phyloP scores from a whole-genome alignment of 495 filamentous ascomycete genomes.

The Geopyxis carbonaria region DNA sequence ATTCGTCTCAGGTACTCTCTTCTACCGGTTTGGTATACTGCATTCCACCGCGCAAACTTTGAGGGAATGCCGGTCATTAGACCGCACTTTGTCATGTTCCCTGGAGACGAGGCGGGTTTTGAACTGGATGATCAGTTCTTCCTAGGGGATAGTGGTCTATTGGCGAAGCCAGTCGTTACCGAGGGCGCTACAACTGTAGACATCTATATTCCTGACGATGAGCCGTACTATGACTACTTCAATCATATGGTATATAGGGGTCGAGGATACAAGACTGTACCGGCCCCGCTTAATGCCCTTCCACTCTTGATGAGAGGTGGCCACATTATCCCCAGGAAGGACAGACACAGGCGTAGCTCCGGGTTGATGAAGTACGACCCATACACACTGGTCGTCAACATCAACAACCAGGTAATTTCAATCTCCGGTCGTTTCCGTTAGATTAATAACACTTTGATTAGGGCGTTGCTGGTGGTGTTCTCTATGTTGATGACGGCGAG shows the following conservation, averaged over 20 bases:
- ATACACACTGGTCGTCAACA: constrained; percentile 69
- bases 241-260: constrained; percentile 59
- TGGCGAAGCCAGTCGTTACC: constrained; percentile 70
- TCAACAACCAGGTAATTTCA: constrained; percentile 44
- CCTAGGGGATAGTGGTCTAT: constrained; percentile 64
- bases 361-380: constrained; percentile 87
- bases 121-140: constrained; percentile 87
- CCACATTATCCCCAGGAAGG: constrained; percentile 77
- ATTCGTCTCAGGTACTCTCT: constrained; percentile 77
- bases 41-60: constrained; percentile 72
- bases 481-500: constrained; percentile 91
- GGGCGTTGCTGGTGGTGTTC: constrained; percentile 47
- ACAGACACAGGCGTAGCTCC: constrained; percentile 65
- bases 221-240: constrained; percentile 89
- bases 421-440: neutral
- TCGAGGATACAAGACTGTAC: constrained; percentile 48
- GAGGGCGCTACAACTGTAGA: constrained; percentile 55
- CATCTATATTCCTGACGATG: constrained; percentile 72
- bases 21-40: constrained; percentile 89
- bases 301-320: constrained; percentile 84
- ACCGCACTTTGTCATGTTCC: constrained; percentile 83
- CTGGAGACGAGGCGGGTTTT: constrained; percentile 70
- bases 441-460: neutral
- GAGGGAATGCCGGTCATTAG: constrained; percentile 75
- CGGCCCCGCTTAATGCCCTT: constrained; percentile 66